Evolutionary conservation across 208 protist genomes (phyloP).

Genomic region (Trypanosoma boissoni): DNA sequence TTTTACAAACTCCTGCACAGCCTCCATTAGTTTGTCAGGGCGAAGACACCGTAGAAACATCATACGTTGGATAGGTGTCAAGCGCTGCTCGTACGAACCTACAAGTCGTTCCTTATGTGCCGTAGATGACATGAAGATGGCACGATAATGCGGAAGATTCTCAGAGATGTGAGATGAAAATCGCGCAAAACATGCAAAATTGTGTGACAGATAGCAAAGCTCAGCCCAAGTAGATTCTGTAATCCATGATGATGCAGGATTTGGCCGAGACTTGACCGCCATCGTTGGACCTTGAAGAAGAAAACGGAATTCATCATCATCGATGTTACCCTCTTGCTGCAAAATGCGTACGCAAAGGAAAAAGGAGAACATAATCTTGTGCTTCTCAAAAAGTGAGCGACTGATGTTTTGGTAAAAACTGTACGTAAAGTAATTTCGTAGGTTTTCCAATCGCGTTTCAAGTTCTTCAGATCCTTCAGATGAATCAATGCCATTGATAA

Average conservation of each 20-base stretch:
- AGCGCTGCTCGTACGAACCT: conserved; percentile 63
- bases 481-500: conserved; percentile 89
- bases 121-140: conserved; percentile 91
- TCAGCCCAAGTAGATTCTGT: conserved; percentile 93
- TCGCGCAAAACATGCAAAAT: conserved; percentile 87
- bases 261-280: conserved; percentile 58
- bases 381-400: conserved; percentile 94
- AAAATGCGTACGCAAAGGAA: conserved; percentile 92
- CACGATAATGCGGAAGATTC: conserved; percentile 71
- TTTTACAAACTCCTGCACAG: conserved; percentile 94
- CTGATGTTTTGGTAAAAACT: conserved; percentile 96
- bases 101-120: conserved; percentile 86
- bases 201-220: conserved; percentile 79
- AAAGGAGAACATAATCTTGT: conserved; percentile 96
- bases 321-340: conserved; percentile 51
- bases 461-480: conserved; percentile 82
- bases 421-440: conserved; percentile 95
- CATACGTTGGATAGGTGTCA: conserved; percentile 94
- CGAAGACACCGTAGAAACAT: conserved; percentile 95
- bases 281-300: conserved; percentile 89
- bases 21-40: conserved; percentile 97
- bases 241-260: conserved; percentile 93
- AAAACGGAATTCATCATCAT: conserved; percentile 90
- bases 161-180: conserved; percentile 77
- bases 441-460: conserved; percentile 72